Evolutionary conservation across 2,329 filamentous ascomycete genomes (phyloP).

Genomic region (Sporothrix brasiliensis): DNA sequence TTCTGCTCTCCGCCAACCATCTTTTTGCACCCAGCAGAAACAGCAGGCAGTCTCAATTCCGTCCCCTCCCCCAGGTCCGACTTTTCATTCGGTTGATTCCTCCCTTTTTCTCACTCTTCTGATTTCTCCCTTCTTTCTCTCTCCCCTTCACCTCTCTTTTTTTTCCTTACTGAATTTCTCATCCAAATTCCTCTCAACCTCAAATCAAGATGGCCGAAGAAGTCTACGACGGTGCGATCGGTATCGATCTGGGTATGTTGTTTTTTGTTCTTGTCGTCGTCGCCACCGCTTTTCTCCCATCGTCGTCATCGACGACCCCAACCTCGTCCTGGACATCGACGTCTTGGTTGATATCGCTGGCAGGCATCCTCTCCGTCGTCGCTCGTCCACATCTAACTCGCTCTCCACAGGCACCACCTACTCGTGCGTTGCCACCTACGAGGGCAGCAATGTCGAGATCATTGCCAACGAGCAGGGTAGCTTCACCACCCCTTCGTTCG

Average conservation of each 20-base stretch:
- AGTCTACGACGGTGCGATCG: conserved; percentile 99
- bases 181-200: conserved; percentile 21
- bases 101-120: conserved; percentile 3
- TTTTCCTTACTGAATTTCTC: conserved; percentile 23
- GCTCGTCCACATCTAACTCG: background rate
- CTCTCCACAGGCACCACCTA: conserved; percentile 83
- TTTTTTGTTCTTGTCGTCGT: conserved; percentile 31
- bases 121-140: background rate
- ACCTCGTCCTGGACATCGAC: background rate
- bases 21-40: conserved; percentile 27
- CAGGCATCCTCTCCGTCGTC: background rate
- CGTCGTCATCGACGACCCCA: background rate
- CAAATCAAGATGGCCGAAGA: conserved; percentile 81
- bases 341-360: background rate
- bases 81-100: conserved; percentile 13
- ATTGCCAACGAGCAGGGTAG: conserved; percentile 99
- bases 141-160: conserved; percentile 18
- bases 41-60: conserved; percentile 17
- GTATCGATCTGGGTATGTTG: conserved; percentile 95
- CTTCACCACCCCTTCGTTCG: conserved; percentile 98
- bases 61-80: conserved; percentile 13
- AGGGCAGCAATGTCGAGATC: conserved; percentile 99
- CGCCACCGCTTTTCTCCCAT: background rate
- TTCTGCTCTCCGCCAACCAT: conserved; percentile 28
- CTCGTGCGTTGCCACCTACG: conserved; percentile 99